Percentiles rank a stretch among this genome's conserved stretches.
Evolutionary conservation across 2,329 filamentous ascomycete genomes (phyloP).

Genomic region (Sarocladium oryzae): DNA sequence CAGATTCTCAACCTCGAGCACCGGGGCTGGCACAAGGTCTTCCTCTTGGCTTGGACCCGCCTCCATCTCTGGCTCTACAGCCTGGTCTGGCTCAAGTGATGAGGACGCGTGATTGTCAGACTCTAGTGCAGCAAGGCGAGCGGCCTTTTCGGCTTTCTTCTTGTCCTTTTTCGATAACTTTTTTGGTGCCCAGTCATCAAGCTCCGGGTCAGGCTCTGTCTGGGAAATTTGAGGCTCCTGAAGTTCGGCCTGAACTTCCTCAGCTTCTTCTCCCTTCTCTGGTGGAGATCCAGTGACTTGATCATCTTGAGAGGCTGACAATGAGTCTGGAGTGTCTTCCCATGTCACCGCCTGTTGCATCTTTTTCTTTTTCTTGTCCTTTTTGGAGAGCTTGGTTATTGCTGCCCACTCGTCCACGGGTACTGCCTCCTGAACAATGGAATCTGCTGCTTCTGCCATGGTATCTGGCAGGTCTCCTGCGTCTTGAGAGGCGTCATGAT

Average conservation of each 20-base stretch:
- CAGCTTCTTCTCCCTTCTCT: conserved; percentile 11
- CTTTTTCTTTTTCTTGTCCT: conserved; percentile 22
- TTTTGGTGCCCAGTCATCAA: conserved; percentile 16
- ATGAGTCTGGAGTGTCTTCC: not conserved
- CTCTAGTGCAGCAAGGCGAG: conserved; percentile 11
- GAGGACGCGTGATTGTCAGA: not conserved
- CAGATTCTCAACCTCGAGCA: not conserved
- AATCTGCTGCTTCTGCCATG: not conserved
- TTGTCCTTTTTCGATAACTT: conserved; percentile 26
- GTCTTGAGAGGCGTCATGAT: too few species aligned
- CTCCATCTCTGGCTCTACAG: not conserved
- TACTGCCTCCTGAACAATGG: not conserved
- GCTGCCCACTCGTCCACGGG: not conserved
- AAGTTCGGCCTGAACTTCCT: not conserved
- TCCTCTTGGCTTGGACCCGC: too few species aligned
- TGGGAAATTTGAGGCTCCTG: too few species aligned
- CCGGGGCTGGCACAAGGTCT: not conserved
- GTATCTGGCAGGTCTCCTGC: not conserved
- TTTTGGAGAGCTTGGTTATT: conserved; percentile 20
- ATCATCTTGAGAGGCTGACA: not conserved
- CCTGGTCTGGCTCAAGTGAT: not conserved
- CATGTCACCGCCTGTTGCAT: not conserved
- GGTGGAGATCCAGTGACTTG: not conserved
- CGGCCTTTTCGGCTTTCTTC: conserved; percentile 29
- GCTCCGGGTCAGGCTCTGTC: not conserved